Conservation (phyloP, 257 asterid genomes). For the Nicotiana noctiflora region DNA sequence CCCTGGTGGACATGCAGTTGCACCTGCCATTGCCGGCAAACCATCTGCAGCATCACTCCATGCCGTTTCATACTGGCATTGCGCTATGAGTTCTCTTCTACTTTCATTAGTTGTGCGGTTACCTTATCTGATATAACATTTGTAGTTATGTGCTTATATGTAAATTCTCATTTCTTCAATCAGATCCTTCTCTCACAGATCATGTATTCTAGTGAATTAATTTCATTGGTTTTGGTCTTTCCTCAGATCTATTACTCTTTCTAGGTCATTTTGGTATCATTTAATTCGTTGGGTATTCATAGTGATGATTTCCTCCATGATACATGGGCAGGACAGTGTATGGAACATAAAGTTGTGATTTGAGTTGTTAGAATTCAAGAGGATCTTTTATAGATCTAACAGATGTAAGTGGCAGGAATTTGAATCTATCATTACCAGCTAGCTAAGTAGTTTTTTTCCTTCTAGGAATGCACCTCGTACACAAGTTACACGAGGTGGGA, state of each 20-base stretch:
- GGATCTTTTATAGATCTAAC: neutral
- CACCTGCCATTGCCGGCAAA: slow-evolving; percentile 69
- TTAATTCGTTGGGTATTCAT: neutral
- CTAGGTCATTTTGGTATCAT: neutral
- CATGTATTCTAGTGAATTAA: neutral
- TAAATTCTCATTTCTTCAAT: slow-evolving; percentile 25
- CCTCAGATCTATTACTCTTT: neutral
- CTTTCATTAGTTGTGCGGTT: slow-evolving; percentile 25
- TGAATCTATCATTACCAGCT: neutral
- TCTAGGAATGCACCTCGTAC: neutral
- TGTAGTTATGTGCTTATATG: slow-evolving; percentile 21
- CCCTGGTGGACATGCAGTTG: slow-evolving; percentile 30
- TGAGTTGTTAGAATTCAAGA: neutral
- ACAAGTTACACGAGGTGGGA: neutral
- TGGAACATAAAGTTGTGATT: neutral
- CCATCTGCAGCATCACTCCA: slow-evolving; percentile 37
- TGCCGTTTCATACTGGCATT: slow-evolving; percentile 9
- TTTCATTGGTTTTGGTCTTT: neutral
- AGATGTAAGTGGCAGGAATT: neutral
- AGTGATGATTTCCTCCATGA: neutral
- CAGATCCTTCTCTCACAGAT: neutral
- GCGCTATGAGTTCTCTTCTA: slow-evolving; percentile 26
- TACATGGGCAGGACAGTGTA: neutral
- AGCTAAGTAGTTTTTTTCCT: neutral
- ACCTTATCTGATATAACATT: slow-evolving; percentile 12